phyloP scores from a whole-genome alignment of 257 asterid genomes.

The Solanum bulbocastanum region DNA sequence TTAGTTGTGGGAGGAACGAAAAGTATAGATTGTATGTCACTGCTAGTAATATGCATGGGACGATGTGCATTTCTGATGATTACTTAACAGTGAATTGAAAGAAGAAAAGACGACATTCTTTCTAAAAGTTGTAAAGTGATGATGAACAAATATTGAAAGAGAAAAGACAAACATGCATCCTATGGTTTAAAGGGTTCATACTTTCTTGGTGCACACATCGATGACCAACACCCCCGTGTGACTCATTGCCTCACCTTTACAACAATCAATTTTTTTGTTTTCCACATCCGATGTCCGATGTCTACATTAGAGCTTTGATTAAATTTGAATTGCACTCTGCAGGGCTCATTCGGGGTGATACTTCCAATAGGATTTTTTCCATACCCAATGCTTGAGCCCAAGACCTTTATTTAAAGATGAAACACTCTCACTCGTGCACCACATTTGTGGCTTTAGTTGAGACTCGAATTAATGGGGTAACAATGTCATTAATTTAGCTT shows the following conservation, averaged over 20 bases:
- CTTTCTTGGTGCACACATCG: neutral
- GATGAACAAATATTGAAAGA: neutral
- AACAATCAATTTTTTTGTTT: neutral
- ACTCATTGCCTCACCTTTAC: neutral
- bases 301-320: accelerated
- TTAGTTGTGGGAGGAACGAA: neutral
- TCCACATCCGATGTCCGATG: accelerated
- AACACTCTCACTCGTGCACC: accelerated
- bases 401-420: accelerated
- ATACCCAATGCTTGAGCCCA: no score
- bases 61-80: constrained; percentile 14
- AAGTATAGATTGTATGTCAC: constrained; percentile 18
- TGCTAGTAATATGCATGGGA: constrained; percentile 12
- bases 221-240: neutral
- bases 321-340: accelerated
- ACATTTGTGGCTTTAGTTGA: neutral
- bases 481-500: no score
- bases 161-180: neutral
- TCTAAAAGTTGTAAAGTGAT: constrained; percentile 15
- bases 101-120: constrained; percentile 4
- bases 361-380: accelerated
- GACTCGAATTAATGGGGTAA: neutral
- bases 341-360: accelerated
- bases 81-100: neutral
- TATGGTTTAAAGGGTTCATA: neutral